Conservation (phyloP, 2,329 filamentous ascomycete genomes). For the Dothistroma pini region DNA sequence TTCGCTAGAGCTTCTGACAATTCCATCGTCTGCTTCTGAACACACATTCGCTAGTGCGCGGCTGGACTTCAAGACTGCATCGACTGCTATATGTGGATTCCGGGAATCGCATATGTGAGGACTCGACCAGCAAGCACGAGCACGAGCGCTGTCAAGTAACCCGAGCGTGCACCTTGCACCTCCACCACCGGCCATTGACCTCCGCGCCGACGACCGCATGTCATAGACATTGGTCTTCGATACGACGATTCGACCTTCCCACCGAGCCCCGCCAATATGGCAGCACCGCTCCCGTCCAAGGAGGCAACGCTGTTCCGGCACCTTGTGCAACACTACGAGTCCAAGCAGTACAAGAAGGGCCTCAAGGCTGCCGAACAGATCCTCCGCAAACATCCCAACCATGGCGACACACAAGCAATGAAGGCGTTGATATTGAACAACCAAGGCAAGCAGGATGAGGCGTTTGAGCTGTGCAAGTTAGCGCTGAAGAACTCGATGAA, state of each 20-base stretch:
- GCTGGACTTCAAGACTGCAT: not conserved
- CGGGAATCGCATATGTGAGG: not conserved
- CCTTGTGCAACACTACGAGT: conserved; percentile 93
- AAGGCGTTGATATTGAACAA: conserved; percentile 96
- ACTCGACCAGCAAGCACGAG: not conserved
- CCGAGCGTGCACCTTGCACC: not conserved
- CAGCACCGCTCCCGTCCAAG: conserved; percentile 63
- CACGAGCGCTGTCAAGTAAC: not conserved
- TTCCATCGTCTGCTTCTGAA: not conserved
- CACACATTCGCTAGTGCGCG: not conserved
- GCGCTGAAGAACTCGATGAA: conserved; percentile 97
- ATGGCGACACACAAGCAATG: conserved; percentile 99
- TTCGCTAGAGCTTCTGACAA: not conserved
- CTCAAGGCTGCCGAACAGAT: conserved; percentile 96
- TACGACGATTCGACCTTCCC: not conserved
- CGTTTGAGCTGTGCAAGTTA: conserved; percentile 86
- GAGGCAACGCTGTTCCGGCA: conserved; percentile 92
- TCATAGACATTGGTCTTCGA: not conserved
- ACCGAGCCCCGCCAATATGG: conserved; percentile 10
- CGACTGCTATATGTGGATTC: not conserved
- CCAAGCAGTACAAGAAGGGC: conserved; percentile 88
- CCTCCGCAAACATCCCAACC: conserved; percentile 86
- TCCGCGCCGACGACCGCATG: not conserved
- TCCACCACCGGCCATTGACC: not conserved
- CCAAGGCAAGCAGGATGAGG: conserved; percentile 87